Evolutionary conservation across 768 basidiomycete species (phyloP), one percentile per base, ranked within the genome.

Genomic region (Brasilioporus rufonigricans): DNA sequence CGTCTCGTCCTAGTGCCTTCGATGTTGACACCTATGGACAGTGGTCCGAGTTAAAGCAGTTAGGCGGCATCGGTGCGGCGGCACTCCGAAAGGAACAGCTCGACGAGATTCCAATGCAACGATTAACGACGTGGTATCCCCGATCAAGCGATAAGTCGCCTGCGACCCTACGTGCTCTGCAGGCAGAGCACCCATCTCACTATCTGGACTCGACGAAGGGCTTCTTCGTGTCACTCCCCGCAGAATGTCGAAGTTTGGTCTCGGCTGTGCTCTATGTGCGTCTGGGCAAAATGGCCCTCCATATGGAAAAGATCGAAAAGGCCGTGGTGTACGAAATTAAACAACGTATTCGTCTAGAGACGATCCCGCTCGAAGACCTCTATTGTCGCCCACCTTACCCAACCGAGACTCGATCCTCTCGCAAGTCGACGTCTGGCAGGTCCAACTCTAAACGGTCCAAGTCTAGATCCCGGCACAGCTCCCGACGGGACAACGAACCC

Each of bases 11-110:
- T 12, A 13, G 24, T 3, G 1, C 4, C 14, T 5, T n/a, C 16
- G n/a, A 55, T 52, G 27, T 21, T 55, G 32, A 57, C 35, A 11
- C 14, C 23, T 7, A 19, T 7, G 38, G 6, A 11, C 60, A 81
- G 77, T 63, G 77, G 65, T 48, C 69, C 44, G 80, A 80, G 55
- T 61, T 81, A 59, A 71, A 72, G 29, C 66, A 69, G 13, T 57
- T 81, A 2, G 61, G 66, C n/a, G 74, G 74, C 9, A 71, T 80
- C 53, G 74, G 76, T 61, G 79, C 74, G 24, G 71, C 76, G 24
- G 74, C 76, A 44, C 68, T 81, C 49, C 69, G 65, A n/a, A 68
- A 74, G 53, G 61, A 63, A 45, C 79, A 80, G 53, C 66, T 75
- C 32, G 73, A 76, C 50, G 40, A 61, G 46, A 66, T 70, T 16